phyloP scores from a whole-genome alignment of 2,329 filamentous ascomycete species.

The Penicillium concentricum region DNA sequence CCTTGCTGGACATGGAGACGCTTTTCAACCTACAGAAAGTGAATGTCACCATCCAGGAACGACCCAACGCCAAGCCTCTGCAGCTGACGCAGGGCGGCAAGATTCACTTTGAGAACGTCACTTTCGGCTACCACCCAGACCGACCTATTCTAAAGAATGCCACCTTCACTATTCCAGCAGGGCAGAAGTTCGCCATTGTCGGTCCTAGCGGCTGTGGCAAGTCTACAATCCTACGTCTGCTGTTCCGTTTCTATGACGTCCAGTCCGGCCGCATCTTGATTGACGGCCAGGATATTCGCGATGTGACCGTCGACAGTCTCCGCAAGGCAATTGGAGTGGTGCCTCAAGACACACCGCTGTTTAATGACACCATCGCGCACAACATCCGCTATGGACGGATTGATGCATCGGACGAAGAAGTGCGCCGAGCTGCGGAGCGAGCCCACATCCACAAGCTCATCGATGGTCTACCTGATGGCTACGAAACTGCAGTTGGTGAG shows the following conservation, averaged over 20 bases:
- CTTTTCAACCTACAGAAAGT: slow-evolving; percentile 97
- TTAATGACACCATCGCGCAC: slow-evolving; percentile 94
- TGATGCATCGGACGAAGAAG: slow-evolving; percentile 68
- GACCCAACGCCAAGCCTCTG: slow-evolving; percentile 70
- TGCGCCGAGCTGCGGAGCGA: slow-evolving; percentile 74
- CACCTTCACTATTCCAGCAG: slow-evolving; percentile 84
- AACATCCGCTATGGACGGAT: slow-evolving; percentile 93
- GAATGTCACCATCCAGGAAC: slow-evolving; percentile 81
- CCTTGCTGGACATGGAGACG: slow-evolving; percentile 96
- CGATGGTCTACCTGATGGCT: slow-evolving; percentile 77
- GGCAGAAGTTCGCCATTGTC: slow-evolving; percentile 93
- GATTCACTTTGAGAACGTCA: slow-evolving; percentile 92
- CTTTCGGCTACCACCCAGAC: slow-evolving; percentile 85
- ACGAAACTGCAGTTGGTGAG: slow-evolving; percentile 88
- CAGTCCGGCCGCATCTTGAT: slow-evolving; percentile 82
- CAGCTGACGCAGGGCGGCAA: slow-evolving; percentile 74
- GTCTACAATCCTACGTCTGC: slow-evolving; percentile 82
- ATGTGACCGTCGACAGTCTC: slow-evolving; percentile 78
- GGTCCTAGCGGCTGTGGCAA: slow-evolving; percentile 96
- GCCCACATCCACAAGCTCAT: slow-evolving; percentile 85
- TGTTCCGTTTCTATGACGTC: slow-evolving; percentile 94
- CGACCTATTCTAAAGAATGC: slow-evolving; percentile 84
- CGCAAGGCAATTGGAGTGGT: slow-evolving; percentile 88
- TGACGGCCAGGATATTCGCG: slow-evolving; percentile 86
- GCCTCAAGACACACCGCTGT: slow-evolving; percentile 92